Evolutionary conservation across 495 filamentous ascomycete genomes (phyloP).

Genomic region (Tricharina praecox): DNA sequence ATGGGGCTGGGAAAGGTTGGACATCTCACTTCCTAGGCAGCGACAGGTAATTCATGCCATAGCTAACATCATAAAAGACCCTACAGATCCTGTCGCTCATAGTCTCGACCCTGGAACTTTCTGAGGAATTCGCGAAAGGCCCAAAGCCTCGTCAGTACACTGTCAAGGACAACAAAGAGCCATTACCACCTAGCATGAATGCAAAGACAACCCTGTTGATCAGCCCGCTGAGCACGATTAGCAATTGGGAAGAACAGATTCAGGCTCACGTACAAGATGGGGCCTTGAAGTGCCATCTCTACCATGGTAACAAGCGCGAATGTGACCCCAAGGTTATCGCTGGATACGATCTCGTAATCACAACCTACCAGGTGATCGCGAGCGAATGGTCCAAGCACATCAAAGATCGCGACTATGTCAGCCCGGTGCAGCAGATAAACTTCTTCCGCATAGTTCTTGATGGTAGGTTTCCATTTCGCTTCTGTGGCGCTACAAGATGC

Average conservation of each 20-base stretch:
- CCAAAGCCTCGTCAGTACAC: slow-evolving; percentile 28
- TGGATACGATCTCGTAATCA: slow-evolving; percentile 67
- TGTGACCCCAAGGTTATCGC: slow-evolving; percentile 51
- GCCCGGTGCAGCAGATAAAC: slow-evolving; percentile 56
- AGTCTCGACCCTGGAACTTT: slow-evolving; percentile 41
- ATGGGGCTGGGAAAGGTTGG: slow-evolving; percentile 76
- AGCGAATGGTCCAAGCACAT: slow-evolving; percentile 51
- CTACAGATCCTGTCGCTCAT: slow-evolving; percentile 71
- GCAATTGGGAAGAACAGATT: slow-evolving; percentile 86
- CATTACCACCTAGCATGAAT: slow-evolving; percentile 40
- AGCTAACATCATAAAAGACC: too few relatives aligned
- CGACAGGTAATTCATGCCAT: too few relatives aligned
- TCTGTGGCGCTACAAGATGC: not conserved
- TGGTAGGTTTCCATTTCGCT: slow-evolving; percentile 26
- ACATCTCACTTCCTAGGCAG: too few relatives aligned
- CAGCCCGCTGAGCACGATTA: slow-evolving; percentile 73
- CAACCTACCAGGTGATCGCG: slow-evolving; percentile 76
- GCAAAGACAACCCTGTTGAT: slow-evolving; percentile 71
- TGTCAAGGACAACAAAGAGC: slow-evolving; percentile 24
- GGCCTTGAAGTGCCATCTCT: slow-evolving; percentile 29
- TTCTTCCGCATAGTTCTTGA: slow-evolving; percentile 95
- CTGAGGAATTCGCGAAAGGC: slow-evolving; percentile 38
- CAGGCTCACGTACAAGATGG: slow-evolving; percentile 53
- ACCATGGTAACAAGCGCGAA: slow-evolving; percentile 56
- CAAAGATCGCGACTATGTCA: slow-evolving; percentile 32